Conservation (phyloP, 345 rosid species). For the Crucihimalaya himalaica region DNA sequence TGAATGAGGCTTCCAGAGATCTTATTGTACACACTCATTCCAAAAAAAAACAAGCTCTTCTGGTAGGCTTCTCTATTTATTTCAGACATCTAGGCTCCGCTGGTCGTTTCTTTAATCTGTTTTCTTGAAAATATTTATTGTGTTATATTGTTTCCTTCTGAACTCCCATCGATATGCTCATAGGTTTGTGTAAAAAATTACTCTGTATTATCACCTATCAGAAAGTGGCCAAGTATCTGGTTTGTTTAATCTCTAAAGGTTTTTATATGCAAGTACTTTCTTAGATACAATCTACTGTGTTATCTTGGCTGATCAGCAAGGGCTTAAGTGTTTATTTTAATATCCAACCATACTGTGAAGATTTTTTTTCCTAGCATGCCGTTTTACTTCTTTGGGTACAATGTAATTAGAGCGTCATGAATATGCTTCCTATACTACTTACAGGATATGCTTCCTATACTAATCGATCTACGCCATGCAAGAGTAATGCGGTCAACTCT, state of each 20-base stretch:
- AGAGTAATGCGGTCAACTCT: constrained; percentile 74
- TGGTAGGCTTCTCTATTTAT: constrained; percentile 52
- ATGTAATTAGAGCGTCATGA: not conserved
- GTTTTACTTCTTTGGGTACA: constrained; percentile 13
- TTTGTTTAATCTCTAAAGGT: not conserved
- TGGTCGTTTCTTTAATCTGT: constrained; percentile 6
- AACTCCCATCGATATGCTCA: not conserved
- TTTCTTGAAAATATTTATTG: not conserved
- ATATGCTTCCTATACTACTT: constrained; percentile 35
- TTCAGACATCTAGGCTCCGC: constrained; percentile 8
- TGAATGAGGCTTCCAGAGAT: constrained; percentile 98
- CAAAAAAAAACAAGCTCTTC: constrained; percentile 91
- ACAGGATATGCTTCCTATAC: constrained; percentile 87
- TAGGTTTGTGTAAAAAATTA: constrained; percentile 1
- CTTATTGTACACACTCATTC: constrained; percentile 89
- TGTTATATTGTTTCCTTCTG: not conserved
- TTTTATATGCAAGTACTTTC: not conserved
- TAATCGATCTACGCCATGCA: constrained; percentile 77
- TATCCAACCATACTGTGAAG: not conserved
- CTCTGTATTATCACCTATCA: constrained; percentile 12
- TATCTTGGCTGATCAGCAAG: constrained; percentile 13
- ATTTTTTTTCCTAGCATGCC: not conserved
- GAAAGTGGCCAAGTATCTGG: not conserved
- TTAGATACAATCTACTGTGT: not conserved
- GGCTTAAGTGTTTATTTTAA: not conserved